Percentiles rank a stretch among this genome's conserved stretches.
These are phyloP conservation scores for Alternaria solani DNA, from an alignment of 2,329 filamentous ascomycete genomes.

Conservation along the genomic window DNA sequence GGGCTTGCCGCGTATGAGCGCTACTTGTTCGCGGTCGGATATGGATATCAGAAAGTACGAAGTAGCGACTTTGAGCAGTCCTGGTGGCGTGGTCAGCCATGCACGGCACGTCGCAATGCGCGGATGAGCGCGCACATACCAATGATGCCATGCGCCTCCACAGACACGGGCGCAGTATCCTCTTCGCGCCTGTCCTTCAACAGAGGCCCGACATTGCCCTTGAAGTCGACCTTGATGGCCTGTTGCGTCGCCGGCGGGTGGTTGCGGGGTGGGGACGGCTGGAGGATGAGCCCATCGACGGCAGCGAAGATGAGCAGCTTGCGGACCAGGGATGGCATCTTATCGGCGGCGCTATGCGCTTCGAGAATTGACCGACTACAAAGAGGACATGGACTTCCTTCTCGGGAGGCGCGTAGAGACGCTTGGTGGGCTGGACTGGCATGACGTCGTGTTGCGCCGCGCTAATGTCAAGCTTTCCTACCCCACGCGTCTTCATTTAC, in stretches of 20 bases:
- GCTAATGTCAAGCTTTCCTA: constrained; percentile 2
- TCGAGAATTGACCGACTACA: constrained; percentile 5
- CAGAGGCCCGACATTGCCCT: constrained; percentile 62
- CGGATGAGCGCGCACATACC: constrained; percentile 54
- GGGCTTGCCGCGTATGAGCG: constrained; percentile 80
- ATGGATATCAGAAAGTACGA: constrained; percentile 88
- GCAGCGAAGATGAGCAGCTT: constrained; percentile 83
- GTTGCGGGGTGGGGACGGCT: constrained; percentile 68
- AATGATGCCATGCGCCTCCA: constrained; percentile 63
- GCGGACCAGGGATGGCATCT: constrained; percentile 79
- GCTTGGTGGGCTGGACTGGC: constrained; percentile 1
- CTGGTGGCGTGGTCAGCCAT: constrained; percentile 58
- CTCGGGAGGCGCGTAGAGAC: neutral
- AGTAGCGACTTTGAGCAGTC: constrained; percentile 82
- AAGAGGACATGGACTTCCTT: constrained; percentile 9
- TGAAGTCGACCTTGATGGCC: constrained; percentile 75
- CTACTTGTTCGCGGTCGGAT: constrained; percentile 84
- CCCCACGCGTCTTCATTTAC: constrained; percentile 8
- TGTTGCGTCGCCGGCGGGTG: constrained; percentile 63
- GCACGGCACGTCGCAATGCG: neutral
- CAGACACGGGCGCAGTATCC: constrained; percentile 47
- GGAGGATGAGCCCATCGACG: constrained; percentile 82
- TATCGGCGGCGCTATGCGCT: constrained; percentile 11
- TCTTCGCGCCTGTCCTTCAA: constrained; percentile 52
- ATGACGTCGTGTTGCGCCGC: constrained; percentile 12